phyloP scores from a whole-genome alignment of 169 alveolate species.

The Plasmodium gonderi region DNA sequence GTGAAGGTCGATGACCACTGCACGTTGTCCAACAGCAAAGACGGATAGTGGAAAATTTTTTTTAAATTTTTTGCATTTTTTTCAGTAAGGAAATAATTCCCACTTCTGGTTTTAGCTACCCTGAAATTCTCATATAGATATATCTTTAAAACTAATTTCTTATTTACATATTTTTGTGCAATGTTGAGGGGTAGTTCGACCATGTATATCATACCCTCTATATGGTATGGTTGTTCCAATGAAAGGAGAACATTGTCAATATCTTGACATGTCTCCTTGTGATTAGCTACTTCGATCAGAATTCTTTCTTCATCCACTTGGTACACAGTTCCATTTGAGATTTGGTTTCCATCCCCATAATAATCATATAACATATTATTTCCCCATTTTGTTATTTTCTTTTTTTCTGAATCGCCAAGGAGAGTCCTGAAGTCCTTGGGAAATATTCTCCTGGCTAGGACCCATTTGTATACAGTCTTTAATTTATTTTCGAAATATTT shows the following conservation, averaged over 20 bases:
- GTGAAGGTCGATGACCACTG: slow-evolving; percentile 63
- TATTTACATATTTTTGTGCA: slow-evolving; percentile 27
- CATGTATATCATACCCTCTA: slow-evolving; percentile 34
- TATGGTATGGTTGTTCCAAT: neutral
- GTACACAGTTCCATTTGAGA: neutral
- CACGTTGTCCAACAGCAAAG: slow-evolving; percentile 21
- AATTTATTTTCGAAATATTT: slow-evolving; percentile 11
- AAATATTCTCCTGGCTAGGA: neutral
- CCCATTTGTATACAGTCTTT: neutral
- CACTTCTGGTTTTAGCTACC: neutral
- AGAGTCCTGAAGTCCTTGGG: neutral
- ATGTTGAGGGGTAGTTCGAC: slow-evolving; percentile 28
- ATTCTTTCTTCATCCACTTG: neutral
- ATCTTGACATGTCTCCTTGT: neutral
- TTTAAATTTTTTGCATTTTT: slow-evolving; percentile 22
- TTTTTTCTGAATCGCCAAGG: neutral
- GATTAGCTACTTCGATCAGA: neutral
- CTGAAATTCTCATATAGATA: slow-evolving; percentile 2
- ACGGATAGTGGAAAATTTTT: slow-evolving; percentile 31
- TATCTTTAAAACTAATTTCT: slow-evolving; percentile 13
- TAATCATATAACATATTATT: too few species aligned
- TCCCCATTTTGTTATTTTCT: neutral
- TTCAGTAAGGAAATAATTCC: slow-evolving; percentile 7
- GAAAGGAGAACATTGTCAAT: neutral
- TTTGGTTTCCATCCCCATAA: too few species aligned